Conservation (phyloP, 371 early-diverging fungal species). For the Syncephalastrum sp. region DNA sequence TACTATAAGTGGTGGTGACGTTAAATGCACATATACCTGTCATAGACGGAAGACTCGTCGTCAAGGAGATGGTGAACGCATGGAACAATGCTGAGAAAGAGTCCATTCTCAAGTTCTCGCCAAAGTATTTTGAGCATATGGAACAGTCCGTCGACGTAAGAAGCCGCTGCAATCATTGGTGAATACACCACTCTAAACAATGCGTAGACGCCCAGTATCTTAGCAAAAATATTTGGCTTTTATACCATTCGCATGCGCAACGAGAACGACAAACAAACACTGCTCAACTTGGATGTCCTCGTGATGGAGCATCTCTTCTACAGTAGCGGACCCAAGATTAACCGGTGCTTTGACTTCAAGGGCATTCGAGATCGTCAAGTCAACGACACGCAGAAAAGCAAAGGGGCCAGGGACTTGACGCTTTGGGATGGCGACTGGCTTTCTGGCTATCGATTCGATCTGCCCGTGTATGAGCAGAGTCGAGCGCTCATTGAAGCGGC, state of each 20-base stretch:
- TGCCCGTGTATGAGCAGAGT: slow-evolving; percentile 67
- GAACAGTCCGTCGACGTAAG: slow-evolving; percentile 47
- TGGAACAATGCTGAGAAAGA: slow-evolving; percentile 82
- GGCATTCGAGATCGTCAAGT: slow-evolving; percentile 70
- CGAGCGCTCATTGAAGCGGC: slow-evolving; percentile 75
- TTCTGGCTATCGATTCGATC: slow-evolving; percentile 24
- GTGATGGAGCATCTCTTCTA: slow-evolving; percentile 95
- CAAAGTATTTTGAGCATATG: slow-evolving; percentile 90
- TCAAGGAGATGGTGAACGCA: slow-evolving; percentile 82
- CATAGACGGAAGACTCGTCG: slow-evolving; percentile 80
- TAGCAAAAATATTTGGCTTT: slow-evolving; percentile 93
- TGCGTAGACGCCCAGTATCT: slow-evolving; percentile 64
- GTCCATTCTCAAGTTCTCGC: slow-evolving; percentile 86
- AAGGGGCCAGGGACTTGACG: slow-evolving; percentile 34
- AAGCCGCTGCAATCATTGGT: background rate
- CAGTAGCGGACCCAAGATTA: slow-evolving; percentile 58
- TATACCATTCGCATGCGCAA: slow-evolving; percentile 81
- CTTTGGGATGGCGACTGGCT: slow-evolving; percentile 75
- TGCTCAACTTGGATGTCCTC: slow-evolving; percentile 79
- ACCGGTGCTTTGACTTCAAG: slow-evolving; percentile 87
- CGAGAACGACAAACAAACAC: slow-evolving; percentile 57
- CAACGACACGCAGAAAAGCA: slow-evolving; percentile 31
- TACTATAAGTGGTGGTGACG: too few species aligned
- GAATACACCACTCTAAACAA: slow-evolving; percentile 7
- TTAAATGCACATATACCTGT: background rate